A percentile compares a stretch with the other conserved stretches of the same genome.
Evolutionary conservation across 2,329 filamentous ascomycete genomes (phyloP).

Genomic region (Fusarium anthophilum): DNA sequence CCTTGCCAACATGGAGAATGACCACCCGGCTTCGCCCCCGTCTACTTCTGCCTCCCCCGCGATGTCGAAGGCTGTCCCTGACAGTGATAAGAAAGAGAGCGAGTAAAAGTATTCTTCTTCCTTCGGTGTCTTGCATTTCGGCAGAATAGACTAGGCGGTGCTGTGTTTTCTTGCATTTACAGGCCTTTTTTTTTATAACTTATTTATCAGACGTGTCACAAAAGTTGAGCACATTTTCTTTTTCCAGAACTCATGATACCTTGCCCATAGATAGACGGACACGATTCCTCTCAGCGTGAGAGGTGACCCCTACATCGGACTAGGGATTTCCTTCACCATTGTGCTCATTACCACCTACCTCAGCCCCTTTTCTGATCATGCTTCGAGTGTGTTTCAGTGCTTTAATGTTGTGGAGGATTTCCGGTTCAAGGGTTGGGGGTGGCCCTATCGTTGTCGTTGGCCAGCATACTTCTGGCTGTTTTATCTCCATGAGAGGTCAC

Average conservation of each 20-base stretch:
- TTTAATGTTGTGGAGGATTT: conserved; percentile 44
- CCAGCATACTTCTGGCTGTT: conserved; percentile 35
- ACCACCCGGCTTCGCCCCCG: conserved; percentile 74
- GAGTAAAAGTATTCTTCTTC: conserved; percentile 49
- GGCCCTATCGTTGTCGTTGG: conserved; percentile 21
- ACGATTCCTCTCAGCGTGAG: conserved; percentile 46
- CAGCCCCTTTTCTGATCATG: conserved; percentile 37
- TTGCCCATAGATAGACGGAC: conserved; percentile 57
- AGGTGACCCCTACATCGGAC: conserved; percentile 43
- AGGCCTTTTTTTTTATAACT: conserved; percentile 46
- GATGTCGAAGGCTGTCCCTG: conserved; percentile 69
- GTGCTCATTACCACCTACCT: conserved; percentile 44
- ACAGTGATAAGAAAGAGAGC: conserved; percentile 64
- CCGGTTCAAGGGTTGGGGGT: conserved; percentile 31
- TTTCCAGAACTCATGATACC: conserved; percentile 60
- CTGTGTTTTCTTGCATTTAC: conserved; percentile 58
- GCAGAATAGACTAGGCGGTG: conserved; percentile 62
- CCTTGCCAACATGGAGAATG: conserved; percentile 69
- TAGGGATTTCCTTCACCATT: conserved; percentile 45
- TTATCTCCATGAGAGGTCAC: conserved; percentile 23
- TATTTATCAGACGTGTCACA: conserved; percentile 53
- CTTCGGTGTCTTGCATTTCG: conserved; percentile 57
- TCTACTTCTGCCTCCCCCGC: conserved; percentile 74
- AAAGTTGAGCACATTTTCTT: conserved; percentile 55
- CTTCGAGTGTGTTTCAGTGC: conserved; percentile 42